Conservation (phyloP, 768 basidiomycete species). For the Mycena vitilis region DNA sequence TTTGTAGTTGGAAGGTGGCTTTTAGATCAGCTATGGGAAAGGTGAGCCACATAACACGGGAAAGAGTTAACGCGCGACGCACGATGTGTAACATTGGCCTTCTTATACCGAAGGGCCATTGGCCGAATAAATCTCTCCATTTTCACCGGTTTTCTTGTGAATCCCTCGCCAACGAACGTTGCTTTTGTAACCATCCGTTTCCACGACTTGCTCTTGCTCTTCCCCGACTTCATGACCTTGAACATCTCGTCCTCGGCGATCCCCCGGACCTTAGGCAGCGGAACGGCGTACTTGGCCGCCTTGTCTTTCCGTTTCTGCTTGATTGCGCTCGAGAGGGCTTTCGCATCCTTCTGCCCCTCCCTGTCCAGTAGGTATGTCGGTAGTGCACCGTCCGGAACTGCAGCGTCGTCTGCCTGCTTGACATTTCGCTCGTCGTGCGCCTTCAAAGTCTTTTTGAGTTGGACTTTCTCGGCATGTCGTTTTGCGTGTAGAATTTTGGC, state of each 20-base stretch:
- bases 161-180: constrained; percentile 97
- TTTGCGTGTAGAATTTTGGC: constrained; percentile 98
- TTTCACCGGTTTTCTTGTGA: constrained; percentile 98
- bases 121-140: constrained; percentile 98
- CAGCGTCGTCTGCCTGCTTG: constrained; percentile 89
- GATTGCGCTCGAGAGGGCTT: constrained; percentile 93
- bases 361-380: constrained; percentile 97
- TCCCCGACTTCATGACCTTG: constrained; percentile 98
- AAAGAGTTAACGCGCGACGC: constrained; percentile 39
- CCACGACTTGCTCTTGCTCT: constrained; percentile 96
- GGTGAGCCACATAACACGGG: constrained; percentile 7
- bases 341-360: constrained; percentile 98
- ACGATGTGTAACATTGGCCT: constrained; percentile 99
- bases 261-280: constrained; percentile 95
- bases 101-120: constrained; percentile 97
- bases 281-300: constrained; percentile 97
- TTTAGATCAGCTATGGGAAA: constrained; percentile 84
- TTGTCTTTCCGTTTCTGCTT: constrained; percentile 99
- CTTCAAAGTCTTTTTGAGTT: constrained; percentile 99
- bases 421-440: constrained; percentile 99
- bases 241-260: constrained; percentile 99
- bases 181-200: constrained; percentile 99
- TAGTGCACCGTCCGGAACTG: constrained; percentile 89
- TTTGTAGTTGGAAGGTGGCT: constrained; percentile 98
- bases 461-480: constrained; percentile 97